Evolutionary conservation across 2,329 filamentous ascomycete species (phyloP).

Genomic region (Talaromyces albobiverticillius): DNA sequence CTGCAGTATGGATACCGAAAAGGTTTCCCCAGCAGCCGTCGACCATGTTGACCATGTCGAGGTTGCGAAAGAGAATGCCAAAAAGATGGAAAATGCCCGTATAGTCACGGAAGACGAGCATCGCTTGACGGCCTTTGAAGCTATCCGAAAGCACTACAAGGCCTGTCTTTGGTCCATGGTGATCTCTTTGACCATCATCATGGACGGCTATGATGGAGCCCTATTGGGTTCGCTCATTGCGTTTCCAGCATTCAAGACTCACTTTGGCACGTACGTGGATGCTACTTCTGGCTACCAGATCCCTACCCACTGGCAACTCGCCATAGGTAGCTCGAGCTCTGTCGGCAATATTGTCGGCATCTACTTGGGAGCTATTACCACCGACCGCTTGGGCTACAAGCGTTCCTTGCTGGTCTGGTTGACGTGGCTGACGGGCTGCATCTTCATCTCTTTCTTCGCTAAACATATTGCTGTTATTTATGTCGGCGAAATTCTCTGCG

Average conservation of each 20-base stretch:
- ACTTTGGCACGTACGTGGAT: constrained; percentile 34
- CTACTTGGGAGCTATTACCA: constrained; percentile 8
- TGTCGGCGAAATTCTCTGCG: constrained; percentile 50
- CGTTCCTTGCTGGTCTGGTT: constrained; percentile 47
- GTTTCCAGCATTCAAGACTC: constrained; percentile 39
- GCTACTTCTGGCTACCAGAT: constrained; percentile 36
- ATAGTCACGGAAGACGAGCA: constrained; percentile 49
- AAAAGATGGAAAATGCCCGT: constrained; percentile 32
- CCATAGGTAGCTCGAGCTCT: constrained; percentile 8
- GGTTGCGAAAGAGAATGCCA: neutral
- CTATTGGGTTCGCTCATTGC: constrained; percentile 76
- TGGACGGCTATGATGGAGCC: constrained; percentile 86
- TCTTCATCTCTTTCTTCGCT: constrained; percentile 53
- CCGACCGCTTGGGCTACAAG: constrained; percentile 11
- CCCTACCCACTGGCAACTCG: constrained; percentile 12
- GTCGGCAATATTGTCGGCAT: constrained; percentile 16
- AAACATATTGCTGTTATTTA: constrained; percentile 45
- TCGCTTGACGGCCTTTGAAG: constrained; percentile 70
- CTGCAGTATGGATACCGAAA: constrained; percentile 6
- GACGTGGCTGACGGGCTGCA: constrained; percentile 45
- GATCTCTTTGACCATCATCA: constrained; percentile 85
- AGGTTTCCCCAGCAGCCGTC: neutral
- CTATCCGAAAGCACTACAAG: constrained; percentile 79
- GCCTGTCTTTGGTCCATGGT: constrained; percentile 79
- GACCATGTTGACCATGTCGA: constrained; percentile 11